Evolutionary conservation across 495 filamentous ascomycete genomes (phyloP), one percentile per base, ranked within the genome.

Genomic region (Paragyromitra xinjiangensis): DNA sequence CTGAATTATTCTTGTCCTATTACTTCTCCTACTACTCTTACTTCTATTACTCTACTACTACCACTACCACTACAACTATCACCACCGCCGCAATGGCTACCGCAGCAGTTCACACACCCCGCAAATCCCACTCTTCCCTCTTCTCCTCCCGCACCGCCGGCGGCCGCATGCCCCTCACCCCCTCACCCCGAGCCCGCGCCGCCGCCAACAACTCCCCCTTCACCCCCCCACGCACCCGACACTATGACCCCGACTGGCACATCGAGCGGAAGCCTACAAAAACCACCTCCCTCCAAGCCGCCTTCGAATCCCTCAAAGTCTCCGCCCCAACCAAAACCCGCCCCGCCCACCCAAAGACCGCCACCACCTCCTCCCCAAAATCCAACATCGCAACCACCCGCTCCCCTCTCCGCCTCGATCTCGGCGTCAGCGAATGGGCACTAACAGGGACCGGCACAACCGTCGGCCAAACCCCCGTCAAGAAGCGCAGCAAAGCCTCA

Each of bases 61-160:
- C 12, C 19, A 44, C 37, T 42, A 29, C 39, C 29, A 64, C 39
- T 44, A 68, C 63, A 6, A 48, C 44, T 51, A 44, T 24, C 44
- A 29, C 39, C 45, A 59, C 29, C 29, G 24, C 19, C 63, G 11
- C 58, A 63, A 99, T 98, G 95, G 94, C 95, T 84, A 92, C 93
- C 82, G 88, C 90, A 84, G 88, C 92, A 81, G 91, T 98, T 83
- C 92, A 92, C 69, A 99, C 95, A 70, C 95, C 95, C 51, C 87
- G 95, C 83, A 97, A 96, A 88, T 94, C 91, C 87, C 95, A 97
- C 84, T 89, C 92, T 84, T 93, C 93, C 67, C 88, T 97, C 81
- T 98, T 99, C 87, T 95, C 93, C 71, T 89, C 92, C 78, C 93
- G 93, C 84, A 95, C 94, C 81, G 95, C 94, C 81, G 95, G 94